These are phyloP conservation scores for Tolypocladium endophyticum DNA, from an alignment of 2,329 filamentous ascomycete species.

Conservation along the genomic window DNA sequence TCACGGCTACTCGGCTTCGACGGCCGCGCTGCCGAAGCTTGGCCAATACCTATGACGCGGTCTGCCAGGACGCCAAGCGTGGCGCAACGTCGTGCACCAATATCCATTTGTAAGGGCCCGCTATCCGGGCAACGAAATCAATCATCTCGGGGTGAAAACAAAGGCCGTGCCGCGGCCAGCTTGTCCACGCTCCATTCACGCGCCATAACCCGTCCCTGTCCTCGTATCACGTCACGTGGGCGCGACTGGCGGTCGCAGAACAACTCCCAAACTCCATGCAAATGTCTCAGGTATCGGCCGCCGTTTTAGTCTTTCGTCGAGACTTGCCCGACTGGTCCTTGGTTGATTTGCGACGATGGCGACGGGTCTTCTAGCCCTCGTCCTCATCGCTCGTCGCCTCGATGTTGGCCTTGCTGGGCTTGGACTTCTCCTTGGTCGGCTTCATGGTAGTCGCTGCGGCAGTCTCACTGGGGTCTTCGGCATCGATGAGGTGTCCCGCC, in stretches of 20 bases:
- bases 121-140: neutral
- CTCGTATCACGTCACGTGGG: neutral
- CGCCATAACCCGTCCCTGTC: neutral
- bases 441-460: conserved; percentile 16
- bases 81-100: neutral
- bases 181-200: neutral
- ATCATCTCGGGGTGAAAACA: neutral
- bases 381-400: conserved; percentile 55
- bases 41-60: neutral
- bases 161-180: neutral
- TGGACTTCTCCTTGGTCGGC: conserved; percentile 27
- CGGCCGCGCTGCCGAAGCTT: neutral
- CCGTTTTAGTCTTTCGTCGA: neutral
- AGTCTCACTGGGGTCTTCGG: conserved; percentile 15
- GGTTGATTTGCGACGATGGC: neutral
- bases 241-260: neutral
- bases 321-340: neutral
- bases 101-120: neutral
- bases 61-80: neutral
- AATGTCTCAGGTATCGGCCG: neutral
- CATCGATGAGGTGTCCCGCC: conserved; percentile 33
- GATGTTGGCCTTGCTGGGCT: conserved; percentile 46
- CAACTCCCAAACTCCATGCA: neutral
- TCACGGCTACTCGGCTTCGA: neutral
- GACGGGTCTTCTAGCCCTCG: conserved; percentile 21